Evolutionary conservation across 805 yeast species (phyloP).

Genomic region (Saccharomycopsis fermentans): DNA sequence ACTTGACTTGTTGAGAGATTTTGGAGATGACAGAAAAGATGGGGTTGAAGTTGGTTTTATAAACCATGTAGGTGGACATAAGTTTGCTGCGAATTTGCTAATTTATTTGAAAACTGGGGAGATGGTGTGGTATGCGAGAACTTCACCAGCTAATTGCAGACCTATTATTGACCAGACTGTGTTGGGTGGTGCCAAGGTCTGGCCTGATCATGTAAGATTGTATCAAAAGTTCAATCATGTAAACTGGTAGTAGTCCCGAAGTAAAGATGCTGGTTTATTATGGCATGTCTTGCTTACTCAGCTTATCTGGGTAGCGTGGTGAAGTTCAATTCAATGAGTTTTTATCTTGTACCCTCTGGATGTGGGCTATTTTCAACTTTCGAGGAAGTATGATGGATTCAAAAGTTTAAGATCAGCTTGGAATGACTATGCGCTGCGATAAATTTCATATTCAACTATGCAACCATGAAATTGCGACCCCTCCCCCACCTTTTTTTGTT

Average conservation of each 20-base stretch:
- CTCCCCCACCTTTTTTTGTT: too few species aligned
- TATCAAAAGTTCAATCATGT: conserved; percentile 31
- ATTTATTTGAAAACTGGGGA: conserved; percentile 66
- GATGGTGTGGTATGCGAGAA: conserved; percentile 80
- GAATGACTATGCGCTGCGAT: too few species aligned
- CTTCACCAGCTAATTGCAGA: conserved; percentile 65
- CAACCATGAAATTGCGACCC: too few species aligned
- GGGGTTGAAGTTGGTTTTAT: conserved; percentile 66
- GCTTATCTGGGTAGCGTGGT: too few species aligned
- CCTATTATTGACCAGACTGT: conserved; percentile 72
- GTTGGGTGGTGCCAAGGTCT: conserved; percentile 54
- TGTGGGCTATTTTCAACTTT: too few species aligned
- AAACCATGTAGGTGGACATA: conserved; percentile 95
- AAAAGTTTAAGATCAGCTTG: too few species aligned
- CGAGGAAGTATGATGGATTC: too few species aligned
- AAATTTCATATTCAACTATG: too few species aligned
- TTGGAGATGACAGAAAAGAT: conserved; percentile 59
- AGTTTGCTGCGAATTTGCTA: conserved; percentile 81
- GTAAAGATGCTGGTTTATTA: neutral
- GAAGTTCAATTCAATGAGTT: too few species aligned
- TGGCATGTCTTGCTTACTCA: too few species aligned
- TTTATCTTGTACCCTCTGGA: too few species aligned
- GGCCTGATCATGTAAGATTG: conserved; percentile 58
- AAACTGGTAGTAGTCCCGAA: conserved; percentile 7
- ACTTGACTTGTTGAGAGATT: conserved; percentile 62